Evolutionary conservation across 352 stramenopile genomes (phyloP), one percentile per base, ranked within the genome.

Genomic region (Pythium pyrilobum): DNA sequence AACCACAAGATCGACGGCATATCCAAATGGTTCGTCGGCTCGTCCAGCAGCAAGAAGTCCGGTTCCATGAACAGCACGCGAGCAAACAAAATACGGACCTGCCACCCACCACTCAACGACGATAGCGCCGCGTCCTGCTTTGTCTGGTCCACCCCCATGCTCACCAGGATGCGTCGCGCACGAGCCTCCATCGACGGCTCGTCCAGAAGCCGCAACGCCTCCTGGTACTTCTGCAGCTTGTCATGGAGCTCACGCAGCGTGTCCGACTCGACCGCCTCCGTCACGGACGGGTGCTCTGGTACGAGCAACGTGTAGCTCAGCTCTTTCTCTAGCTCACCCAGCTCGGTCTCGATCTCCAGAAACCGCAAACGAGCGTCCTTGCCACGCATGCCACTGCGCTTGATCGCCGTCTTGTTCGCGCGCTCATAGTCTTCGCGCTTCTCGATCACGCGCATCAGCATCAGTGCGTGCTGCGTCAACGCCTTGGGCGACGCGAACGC

Each of bases 41-140:
- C 93, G 56, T 98, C 93, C 41, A 98, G 72, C 8, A 98, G 53
- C 24, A 97, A 72, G 15, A 98, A 74, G 50, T 98, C 95, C 8
- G 89, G 89, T 46, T 74, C 66, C 71, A 83, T 79, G 53, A 87
- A 84, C 45, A 82, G 31, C 34, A 87, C 72, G 24, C 73, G 76
- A 11, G 76, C 74, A 12, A 87, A 42, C 10, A 85, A 54, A 45
- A 87, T 78, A 10, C 77, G 74, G 15, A 85, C 74, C 59, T 82
- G 75, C 77, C 72, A 85, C 5, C 74, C 77, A 29, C 77, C 77
- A 49, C 73, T 85, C 3, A 85, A 46, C 20, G 66, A 69, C 18
- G 70, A 67, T 7, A 87, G 59, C 2, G 71, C 59, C 1, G 67
- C 55, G 16, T 75, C 72, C 67, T 98, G 93, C 69, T 96, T 96